phyloP scores from a whole-genome alignment of 2,329 filamentous ascomycete genomes.

The Cercospora citrullina region DNA sequence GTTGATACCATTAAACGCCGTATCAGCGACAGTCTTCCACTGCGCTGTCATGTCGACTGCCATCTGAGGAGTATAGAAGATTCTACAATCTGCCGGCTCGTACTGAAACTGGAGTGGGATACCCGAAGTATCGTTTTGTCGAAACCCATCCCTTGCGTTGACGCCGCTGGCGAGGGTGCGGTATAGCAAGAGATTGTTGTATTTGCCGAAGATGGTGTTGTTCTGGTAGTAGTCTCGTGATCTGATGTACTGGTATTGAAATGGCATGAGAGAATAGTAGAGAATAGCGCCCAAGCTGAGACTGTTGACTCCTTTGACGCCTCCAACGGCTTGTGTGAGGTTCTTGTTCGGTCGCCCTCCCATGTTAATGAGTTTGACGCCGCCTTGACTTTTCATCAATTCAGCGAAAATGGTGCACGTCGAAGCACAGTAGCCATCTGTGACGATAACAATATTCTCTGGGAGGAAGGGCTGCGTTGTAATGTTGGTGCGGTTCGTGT shows the following conservation, averaged over 20 bases:
- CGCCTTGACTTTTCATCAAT: constrained; percentile 48
- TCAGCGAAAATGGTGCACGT: constrained; percentile 52
- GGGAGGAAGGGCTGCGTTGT: constrained; percentile 55
- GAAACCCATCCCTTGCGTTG: constrained; percentile 37
- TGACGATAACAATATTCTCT: constrained; percentile 57
- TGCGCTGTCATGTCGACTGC: constrained; percentile 48
- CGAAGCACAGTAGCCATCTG: constrained; percentile 49
- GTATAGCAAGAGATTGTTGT: constrained; percentile 32
- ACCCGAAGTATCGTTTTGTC: constrained; percentile 41
- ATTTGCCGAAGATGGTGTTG: constrained; percentile 32
- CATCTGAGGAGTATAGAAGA: constrained; percentile 56
- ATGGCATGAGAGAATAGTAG: constrained; percentile 24
- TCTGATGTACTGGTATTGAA: constrained; percentile 29
- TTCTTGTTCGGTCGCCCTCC: constrained; percentile 45
- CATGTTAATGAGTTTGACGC: constrained; percentile 45
- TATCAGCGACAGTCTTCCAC: constrained; percentile 47
- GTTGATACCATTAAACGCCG: constrained; percentile 34
- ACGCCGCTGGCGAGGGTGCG: constrained; percentile 30
- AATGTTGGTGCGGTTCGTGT: constrained; percentile 50
- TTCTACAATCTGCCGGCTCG: constrained; percentile 53
- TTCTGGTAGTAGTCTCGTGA: constrained; percentile 32
- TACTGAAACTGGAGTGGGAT: constrained; percentile 52
- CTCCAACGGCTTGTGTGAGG: constrained; percentile 49
- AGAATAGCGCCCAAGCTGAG: constrained; percentile 31
- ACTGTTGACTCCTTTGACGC: constrained; percentile 47